These are phyloP conservation scores for Aspergillus udagawae DNA, from an alignment of 2,329 filamentous ascomycete species.

Conservation along the genomic window DNA sequence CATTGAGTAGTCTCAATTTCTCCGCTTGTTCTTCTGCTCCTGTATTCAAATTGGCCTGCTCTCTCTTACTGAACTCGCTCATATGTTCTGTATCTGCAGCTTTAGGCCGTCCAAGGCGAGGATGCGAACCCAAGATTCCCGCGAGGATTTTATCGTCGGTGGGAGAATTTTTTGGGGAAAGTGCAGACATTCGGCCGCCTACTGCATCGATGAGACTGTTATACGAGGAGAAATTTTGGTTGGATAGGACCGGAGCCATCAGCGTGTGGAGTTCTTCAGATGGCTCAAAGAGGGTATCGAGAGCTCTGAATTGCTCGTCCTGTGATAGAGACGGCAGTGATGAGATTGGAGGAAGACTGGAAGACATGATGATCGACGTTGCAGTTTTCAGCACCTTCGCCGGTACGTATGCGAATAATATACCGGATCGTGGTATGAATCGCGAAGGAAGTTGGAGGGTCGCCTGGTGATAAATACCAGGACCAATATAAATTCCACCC, in stretches of 20 bases:
- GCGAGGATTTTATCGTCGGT: conserved; percentile 58
- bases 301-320: conserved; percentile 48
- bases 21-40: conserved; percentile 40
- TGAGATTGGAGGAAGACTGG: conserved; percentile 54
- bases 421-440: not conserved
- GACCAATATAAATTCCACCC: conserved; percentile 5
- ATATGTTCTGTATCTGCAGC: conserved; percentile 51
- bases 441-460: not conserved
- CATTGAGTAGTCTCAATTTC: conserved; percentile 62
- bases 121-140: conserved; percentile 74
- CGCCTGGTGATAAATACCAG: conserved; percentile 1
- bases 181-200: conserved; percentile 57
- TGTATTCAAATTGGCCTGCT: conserved; percentile 71
- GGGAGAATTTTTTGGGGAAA: conserved; percentile 51
- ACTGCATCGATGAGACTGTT: conserved; percentile 64
- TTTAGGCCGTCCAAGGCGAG: conserved; percentile 65
- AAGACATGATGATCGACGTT: conserved; percentile 15
- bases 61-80: conserved; percentile 71
- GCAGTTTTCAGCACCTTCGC: not conserved
- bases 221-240: conserved; percentile 63
- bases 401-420: not conserved
- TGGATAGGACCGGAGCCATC: conserved; percentile 63
- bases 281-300: conserved; percentile 83
- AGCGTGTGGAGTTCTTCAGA: conserved; percentile 69
- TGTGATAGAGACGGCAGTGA: conserved; percentile 55